phyloP scores from a whole-genome alignment of 306 rosid species.

The Crotalaria pallida region DNA sequence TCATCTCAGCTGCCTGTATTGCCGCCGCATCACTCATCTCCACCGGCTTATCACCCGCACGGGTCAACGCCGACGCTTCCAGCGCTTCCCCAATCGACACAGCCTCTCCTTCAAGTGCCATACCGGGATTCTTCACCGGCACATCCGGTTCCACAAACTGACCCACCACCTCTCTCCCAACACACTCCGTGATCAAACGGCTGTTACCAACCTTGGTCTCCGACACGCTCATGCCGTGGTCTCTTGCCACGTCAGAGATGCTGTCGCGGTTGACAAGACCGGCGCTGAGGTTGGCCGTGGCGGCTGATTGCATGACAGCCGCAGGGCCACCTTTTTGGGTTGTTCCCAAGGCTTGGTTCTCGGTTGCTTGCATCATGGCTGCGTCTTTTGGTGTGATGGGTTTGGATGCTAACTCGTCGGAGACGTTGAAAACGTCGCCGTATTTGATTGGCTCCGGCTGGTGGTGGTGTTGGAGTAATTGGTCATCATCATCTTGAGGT shows the following conservation, averaged over 20 bases:
- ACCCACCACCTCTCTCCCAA: conserved; percentile 46
- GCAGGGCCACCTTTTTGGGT: conserved; percentile 58
- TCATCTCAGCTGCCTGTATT: conserved; percentile 35
- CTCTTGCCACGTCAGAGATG: conserved; percentile 16
- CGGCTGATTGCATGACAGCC: conserved; percentile 61
- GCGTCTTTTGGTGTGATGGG: conserved; percentile 47
- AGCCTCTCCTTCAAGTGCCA: conserved; percentile 29
- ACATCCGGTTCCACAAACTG: conserved; percentile 46
- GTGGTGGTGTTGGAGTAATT: background rate
- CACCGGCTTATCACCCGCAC: conserved; percentile 34
- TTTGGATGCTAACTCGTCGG: conserved; percentile 43
- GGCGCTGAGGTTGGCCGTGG: conserved; percentile 22
- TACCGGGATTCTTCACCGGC: conserved; percentile 16
- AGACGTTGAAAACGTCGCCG: conserved; percentile 59
- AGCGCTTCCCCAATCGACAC: conserved; percentile 64
- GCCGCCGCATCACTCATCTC: conserved; percentile 48
- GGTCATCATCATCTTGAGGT: background rate
- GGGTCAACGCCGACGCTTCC: conserved; percentile 34
- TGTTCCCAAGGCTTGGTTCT: conserved; percentile 41
- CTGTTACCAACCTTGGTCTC: conserved; percentile 27
- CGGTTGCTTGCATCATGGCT: conserved; percentile 55
- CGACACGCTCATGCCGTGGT: conserved; percentile 37
- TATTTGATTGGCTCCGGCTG: conserved; percentile 49
- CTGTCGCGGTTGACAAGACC: conserved; percentile 28
- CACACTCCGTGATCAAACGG: conserved; percentile 36